Conservation (phyloP, 257 asterid species). For the Solanum ossicruentum region DNA sequence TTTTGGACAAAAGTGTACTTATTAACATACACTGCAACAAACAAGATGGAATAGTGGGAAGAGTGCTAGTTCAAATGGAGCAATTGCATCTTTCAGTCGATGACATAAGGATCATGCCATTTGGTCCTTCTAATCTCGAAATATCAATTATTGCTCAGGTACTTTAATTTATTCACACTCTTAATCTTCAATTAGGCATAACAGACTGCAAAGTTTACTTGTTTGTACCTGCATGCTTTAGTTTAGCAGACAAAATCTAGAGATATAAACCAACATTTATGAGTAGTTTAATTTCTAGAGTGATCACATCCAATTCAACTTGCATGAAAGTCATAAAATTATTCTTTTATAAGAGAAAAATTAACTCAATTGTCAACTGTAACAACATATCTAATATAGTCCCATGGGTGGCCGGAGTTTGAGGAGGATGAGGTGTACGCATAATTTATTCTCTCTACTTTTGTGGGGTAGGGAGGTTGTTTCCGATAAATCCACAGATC, state of each 20-base stretch:
- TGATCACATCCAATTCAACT: neutral
- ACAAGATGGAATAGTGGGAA: slow-evolving; percentile 13
- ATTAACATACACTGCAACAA: slow-evolving; percentile 34
- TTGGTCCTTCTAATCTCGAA: slow-evolving; percentile 30
- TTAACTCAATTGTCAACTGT: neutral
- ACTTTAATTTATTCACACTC: neutral
- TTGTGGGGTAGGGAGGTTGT: neutral
- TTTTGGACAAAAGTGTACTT: slow-evolving; percentile 19
- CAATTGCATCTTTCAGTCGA: slow-evolving; percentile 23
- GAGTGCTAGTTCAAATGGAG: slow-evolving; percentile 26
- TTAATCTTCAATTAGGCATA: neutral
- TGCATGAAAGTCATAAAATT: neutral
- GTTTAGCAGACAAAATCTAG: neutral
- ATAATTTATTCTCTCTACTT: neutral
- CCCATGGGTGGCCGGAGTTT: neutral
- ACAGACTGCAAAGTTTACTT: neutral
- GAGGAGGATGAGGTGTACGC: neutral
- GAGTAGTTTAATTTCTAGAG: neutral
- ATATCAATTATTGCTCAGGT: slow-evolving; percentile 50
- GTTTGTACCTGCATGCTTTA: neutral
- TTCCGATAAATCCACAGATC: neutral
- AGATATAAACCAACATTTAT: neutral
- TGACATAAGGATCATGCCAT: slow-evolving; percentile 44
- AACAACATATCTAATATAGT: too few species aligned
- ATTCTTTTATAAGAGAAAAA: neutral